A percentile compares a stretch with the other conserved stretches of the same genome.
Conservation (phyloP, 257 asterid species). For the Eucommia ulmoides region DNA sequence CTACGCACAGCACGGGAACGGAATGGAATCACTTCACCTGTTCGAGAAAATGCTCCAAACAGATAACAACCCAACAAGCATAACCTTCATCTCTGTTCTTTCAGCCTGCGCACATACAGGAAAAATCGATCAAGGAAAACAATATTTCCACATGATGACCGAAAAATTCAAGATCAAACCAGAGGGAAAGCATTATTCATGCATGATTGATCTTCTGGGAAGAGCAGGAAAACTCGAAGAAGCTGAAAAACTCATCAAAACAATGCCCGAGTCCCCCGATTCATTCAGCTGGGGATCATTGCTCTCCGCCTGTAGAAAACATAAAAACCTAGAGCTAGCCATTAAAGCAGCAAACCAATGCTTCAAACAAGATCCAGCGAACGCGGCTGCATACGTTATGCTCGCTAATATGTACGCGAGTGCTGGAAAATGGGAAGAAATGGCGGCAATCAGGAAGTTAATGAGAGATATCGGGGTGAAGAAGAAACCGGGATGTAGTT, state of each 20-base stretch:
- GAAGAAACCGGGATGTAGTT: conserved; percentile 63
- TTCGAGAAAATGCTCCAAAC: conserved; percentile 41
- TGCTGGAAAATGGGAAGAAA: conserved; percentile 55
- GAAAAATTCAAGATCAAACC: conserved; percentile 40
- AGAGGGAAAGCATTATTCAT: conserved; percentile 49
- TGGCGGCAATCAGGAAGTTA: conserved; percentile 32
- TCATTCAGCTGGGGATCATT: conserved; percentile 53
- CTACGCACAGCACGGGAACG: conserved; percentile 71
- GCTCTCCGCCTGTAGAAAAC: conserved; percentile 53
- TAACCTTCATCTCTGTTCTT: conserved; percentile 66
- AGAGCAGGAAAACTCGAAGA: conserved; percentile 57
- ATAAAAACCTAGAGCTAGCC: conserved; percentile 42
- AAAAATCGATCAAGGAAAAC: conserved; percentile 54
- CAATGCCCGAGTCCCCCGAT: conserved; percentile 54
- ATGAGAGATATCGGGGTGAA: conserved; percentile 35
- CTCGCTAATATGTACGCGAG: conserved; percentile 44
- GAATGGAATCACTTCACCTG: conserved; percentile 33
- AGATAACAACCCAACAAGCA: conserved; percentile 31
- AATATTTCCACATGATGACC: conserved; percentile 42
- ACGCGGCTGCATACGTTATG: conserved; percentile 58
- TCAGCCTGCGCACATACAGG: conserved; percentile 71
- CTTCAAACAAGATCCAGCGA: conserved; percentile 48
- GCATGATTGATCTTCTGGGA: conserved; percentile 70
- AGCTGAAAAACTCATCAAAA: conserved; percentile 41
- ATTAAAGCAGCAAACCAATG: conserved; percentile 53